Percentiles rank a stretch among this genome's conserved stretches.
phyloP scores from a whole-genome alignment of 2,329 filamentous ascomycete genomes.

The Arthrobotrys musiformis region DNA sequence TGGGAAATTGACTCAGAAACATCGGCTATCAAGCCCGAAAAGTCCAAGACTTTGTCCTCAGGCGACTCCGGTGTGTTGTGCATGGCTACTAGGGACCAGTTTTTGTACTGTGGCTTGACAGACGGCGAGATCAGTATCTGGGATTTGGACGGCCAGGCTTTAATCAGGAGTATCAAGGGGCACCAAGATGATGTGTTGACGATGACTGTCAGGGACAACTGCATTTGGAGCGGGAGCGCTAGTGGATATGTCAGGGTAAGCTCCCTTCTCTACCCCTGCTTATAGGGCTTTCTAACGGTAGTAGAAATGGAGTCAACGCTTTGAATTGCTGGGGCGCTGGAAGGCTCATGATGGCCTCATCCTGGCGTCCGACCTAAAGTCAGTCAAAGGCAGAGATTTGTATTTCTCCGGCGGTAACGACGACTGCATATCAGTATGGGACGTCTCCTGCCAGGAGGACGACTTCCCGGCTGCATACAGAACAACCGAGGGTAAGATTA shows the following conservation, averaged over 20 bases:
- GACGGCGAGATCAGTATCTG: slow-evolving; percentile 92
- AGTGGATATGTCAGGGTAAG: slow-evolving; percentile 84
- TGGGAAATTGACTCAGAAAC: slow-evolving; percentile 70
- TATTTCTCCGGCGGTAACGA: slow-evolving; percentile 96
- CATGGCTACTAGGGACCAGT: slow-evolving; percentile 85
- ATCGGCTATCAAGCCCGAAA: slow-evolving; percentile 53
- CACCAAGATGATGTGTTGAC: slow-evolving; percentile 86
- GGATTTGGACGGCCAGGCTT: slow-evolving; percentile 94
- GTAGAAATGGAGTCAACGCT: slow-evolving; percentile 80
- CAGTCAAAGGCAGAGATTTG: slow-evolving; percentile 77
- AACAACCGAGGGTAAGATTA: slow-evolving; percentile 59
- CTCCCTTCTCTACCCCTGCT: background rate
- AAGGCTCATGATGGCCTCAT: slow-evolving; percentile 88
- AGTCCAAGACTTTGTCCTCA: slow-evolving; percentile 67
- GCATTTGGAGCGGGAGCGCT: slow-evolving; percentile 88
- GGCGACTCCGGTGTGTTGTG: slow-evolving; percentile 76
- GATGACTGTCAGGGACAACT: slow-evolving; percentile 83
- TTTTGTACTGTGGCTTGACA: slow-evolving; percentile 89
- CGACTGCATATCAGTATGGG: slow-evolving; percentile 87
- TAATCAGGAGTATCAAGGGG: slow-evolving; percentile 84
- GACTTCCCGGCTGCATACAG: slow-evolving; percentile 31
- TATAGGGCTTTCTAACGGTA: slow-evolving; percentile 41
- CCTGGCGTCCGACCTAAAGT: slow-evolving; percentile 81
- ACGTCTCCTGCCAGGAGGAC: slow-evolving; percentile 67
- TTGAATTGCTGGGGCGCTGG: slow-evolving; percentile 81